phyloP scores from a whole-genome alignment of 1,284 basidiomycete genomes.

The Irpex sp. region DNA sequence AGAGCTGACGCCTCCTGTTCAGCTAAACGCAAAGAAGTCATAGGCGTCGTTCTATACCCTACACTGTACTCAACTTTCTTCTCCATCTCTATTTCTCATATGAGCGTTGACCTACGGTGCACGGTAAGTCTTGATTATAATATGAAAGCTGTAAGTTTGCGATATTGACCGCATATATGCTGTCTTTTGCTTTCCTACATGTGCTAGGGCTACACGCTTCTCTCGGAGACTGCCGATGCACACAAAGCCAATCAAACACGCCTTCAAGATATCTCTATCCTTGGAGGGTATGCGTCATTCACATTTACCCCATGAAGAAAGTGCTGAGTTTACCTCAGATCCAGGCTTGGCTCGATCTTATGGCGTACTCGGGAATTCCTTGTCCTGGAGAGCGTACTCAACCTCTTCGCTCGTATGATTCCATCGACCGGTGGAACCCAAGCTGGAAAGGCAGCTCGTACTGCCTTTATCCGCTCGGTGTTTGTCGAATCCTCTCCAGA shows the following conservation, averaged over 20 bases:
- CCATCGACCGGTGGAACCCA: conserved; percentile 37
- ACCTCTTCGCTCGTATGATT: conserved; percentile 51
- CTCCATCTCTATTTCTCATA: conserved; percentile 23
- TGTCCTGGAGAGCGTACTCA: conserved; percentile 51
- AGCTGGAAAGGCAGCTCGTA: conserved; percentile 34
- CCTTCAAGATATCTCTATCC: conserved; percentile 21
- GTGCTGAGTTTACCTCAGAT: conserved; percentile 1
- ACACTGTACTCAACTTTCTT: conserved; percentile 28
- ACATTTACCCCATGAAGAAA: not conserved
- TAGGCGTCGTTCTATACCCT: conserved; percentile 26
- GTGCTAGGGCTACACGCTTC: conserved; percentile 28
- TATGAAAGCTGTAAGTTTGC: not conserved
- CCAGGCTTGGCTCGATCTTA: conserved; percentile 27
- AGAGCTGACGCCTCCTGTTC: not conserved
- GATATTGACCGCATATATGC: not conserved
- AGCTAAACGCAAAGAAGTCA: conserved; percentile 21
- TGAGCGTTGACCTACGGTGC: conserved; percentile 26
- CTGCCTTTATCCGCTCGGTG: conserved; percentile 48
- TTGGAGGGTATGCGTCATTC: conserved; percentile 25
- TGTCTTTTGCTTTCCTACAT: not conserved
- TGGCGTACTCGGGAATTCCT: conserved; percentile 44
- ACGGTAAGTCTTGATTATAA: conserved; percentile 21
- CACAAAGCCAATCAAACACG: conserved; percentile 27
- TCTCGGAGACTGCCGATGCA: conserved; percentile 26
- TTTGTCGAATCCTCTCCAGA: conserved; percentile 30